Evolutionary conservation across 148 eudicot genomes (phyloP), one percentile per base, ranked within the genome.

Genomic region (Rheum nobile): DNA sequence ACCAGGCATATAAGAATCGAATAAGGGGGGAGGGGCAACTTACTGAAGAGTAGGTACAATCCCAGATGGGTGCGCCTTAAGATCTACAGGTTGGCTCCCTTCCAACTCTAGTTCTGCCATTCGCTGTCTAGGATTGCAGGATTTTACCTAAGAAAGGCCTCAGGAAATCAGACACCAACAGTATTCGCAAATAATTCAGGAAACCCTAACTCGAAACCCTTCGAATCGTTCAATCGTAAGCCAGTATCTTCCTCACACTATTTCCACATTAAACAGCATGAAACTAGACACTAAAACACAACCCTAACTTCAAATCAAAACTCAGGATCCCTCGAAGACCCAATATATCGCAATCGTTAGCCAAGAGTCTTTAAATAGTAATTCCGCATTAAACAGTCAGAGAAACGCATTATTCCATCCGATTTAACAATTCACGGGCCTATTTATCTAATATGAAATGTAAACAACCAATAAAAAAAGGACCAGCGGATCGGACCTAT

Each of bases 1-100:
- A 28, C 22, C n/a, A 54, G 7, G 17, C 29, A 3, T 2, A 71
- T 4, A 29, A 6, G 22, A 6, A 35, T 3, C 6, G 75, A 38
- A 38, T 14, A 48, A 3, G 16, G 59, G 35, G 41, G 22, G 22
- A 22, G 19, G 19, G 32, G 4, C 38, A 8, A 80, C 91, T 82
- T 87, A 90, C 96, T 90, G 96, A 37, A 90, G 92, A n/a, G 90
- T 88, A 54, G 96, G 96, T 47, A 90, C 82, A 55, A 90, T 88
- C 61, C 96, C 96, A 74, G 90, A 88, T 1, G 93, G 97, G 50
- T 89, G 97, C 78, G 81, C 87, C 22, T 81, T 61, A 43, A 82
- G 83, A 85, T 89, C 97, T 7, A 89, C 91, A 0, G 91, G 91
- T 75, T 91, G 91, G 84, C 83, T 91, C 71, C 89, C 93, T 82